Base-by-base conservation (phyloP, 176 grass and related monocot genomes). In the Musa itinerans region DNA sequence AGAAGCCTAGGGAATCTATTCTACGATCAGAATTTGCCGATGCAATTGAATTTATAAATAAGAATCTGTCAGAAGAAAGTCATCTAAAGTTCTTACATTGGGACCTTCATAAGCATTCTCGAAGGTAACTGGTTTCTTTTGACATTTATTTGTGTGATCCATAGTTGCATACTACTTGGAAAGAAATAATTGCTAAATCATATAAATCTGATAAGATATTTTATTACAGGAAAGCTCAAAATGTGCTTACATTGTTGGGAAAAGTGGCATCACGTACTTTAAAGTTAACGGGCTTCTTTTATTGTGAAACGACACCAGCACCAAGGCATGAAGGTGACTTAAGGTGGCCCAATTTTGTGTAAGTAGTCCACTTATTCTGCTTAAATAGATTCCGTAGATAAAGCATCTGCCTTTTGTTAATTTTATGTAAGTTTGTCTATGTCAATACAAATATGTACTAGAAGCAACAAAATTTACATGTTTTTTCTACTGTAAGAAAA, bases 51-150 rank as follows among this genome's bases (percentile, higher is more conserved):
- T 71, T 77, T 65, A 83, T 98, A 89, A 98, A 98, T 49, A 80
- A 83, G 63, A 71, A 26, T 65, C 70, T 89, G 62, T 29, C 82
- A 56, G 86, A 84, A 58, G 85, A 93, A 73, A 77, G 81, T 86
- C 88, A 75, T 79, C 68, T 98, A 19, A 89, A 71, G 78, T 98
- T 85, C 82, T 85, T 98, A 74, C 94, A 98, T 78, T 98, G 90
- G 90, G 94, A 98, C 87, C 89, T 98, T 78, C 83, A 98, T 75
- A 75, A 89, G 69, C 90, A 93, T 59, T 90, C 88, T 77, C 86
- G 72, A 71, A 84, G 90, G 90, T 98, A 87, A 64, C 76, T n/a
- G 68, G 10, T 19, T 61, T 16, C 16, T 11, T 86, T n/a, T 74
- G 49, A 77, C 34, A 64, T 81, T 7, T 19, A 50, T 49, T 8